These are phyloP conservation scores for Pythium sp. DNA, from an alignment of 352 stramenopile species.

Conservation along the genomic window DNA sequence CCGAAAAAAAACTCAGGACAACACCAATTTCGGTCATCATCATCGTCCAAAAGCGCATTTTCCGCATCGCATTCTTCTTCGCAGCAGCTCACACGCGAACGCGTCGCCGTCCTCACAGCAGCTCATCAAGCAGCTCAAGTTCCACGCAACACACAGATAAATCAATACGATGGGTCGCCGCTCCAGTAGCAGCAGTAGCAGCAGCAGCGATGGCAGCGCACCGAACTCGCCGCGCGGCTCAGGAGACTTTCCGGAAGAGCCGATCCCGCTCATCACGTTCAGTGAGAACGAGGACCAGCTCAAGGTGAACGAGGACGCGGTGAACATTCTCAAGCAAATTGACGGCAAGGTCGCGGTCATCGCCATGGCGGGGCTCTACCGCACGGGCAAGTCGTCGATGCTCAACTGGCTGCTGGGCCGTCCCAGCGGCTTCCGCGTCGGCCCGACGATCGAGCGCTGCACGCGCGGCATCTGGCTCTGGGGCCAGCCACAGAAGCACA, in stretches of 20 bases:
- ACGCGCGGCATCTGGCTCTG: conserved; percentile 88
- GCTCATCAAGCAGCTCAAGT: not conserved
- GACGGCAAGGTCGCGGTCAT: conserved; percentile 76
- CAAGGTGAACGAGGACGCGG: conserved; percentile 76
- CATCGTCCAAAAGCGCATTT: not conserved
- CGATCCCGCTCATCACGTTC: conserved; percentile 85
- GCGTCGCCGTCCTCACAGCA: not conserved
- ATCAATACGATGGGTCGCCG: conserved; percentile 3
- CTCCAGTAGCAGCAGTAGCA: conserved; percentile 12
- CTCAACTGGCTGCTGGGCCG: conserved; percentile 84
- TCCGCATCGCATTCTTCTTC: not conserved
- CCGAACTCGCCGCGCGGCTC: conserved; percentile 6
- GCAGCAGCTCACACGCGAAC: not conserved
- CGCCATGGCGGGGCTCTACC: conserved; percentile 84
- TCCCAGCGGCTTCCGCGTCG: conserved; percentile 72
- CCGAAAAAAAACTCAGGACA: not conserved
- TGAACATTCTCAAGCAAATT: conserved; percentile 64
- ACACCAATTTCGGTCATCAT: not conserved
- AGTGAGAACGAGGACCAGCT: conserved; percentile 79
- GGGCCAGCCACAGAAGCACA: conserved; percentile 58
- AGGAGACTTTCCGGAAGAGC: conserved; percentile 59
- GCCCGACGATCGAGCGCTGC: conserved; percentile 78
- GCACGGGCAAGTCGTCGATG: conserved; percentile 86
- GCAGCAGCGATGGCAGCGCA: conserved; percentile 12
- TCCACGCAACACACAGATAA: not conserved